Evolutionary conservation across 2,329 filamentous ascomycete genomes (phyloP), one percentile per base, ranked within the genome.

Genomic region (Chrysoporthe cubensis): DNA sequence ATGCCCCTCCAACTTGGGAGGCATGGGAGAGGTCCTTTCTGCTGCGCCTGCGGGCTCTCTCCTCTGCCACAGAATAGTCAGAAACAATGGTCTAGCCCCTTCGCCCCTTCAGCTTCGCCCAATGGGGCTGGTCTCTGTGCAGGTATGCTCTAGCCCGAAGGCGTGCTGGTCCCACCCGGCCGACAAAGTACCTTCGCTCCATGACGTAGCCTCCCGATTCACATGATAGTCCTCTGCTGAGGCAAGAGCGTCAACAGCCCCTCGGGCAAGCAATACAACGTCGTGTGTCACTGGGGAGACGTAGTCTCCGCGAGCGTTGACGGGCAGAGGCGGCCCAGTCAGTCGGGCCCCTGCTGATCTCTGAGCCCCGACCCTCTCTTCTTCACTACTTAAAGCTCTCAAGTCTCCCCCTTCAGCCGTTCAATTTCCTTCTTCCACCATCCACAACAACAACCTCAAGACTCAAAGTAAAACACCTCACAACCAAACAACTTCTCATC

Each of bases 401-500:
- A 11, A 42, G 34, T 46, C 50, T 56, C 62, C 37, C 26, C 34
- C 21, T 40, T 56, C 21, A 44, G 14, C 48, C 16, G 9, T 32
- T 9, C 14, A 1, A 32, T 8, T 32, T 34, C 18, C 40, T 16
- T 43, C 32, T 11, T 61, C 43, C 14, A 57, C 37, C 59, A 61
- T 61, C 59, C 48, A 64, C 65, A 69, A 64, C 60, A 66, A 58
- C 40, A 21, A 59, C 21, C 43, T 65, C 52, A 59, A 34, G 11
- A 26, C 58, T 54, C 60, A 66, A 61, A 48, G 37, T 61, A 64
- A 61, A 13, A 11, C 44, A 43, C n/a, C 42, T 68, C 66, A 68
- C 68, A 66, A 61, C 43, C 54, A 65, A 64, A 64, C 64, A 69
- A 70, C 58, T 43, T 62, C 63, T 42, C 52, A 66, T 40, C 52